phyloP scores from a whole-genome alignment of 2,329 filamentous ascomycete species.

The Cordyceps fumosorosea region DNA sequence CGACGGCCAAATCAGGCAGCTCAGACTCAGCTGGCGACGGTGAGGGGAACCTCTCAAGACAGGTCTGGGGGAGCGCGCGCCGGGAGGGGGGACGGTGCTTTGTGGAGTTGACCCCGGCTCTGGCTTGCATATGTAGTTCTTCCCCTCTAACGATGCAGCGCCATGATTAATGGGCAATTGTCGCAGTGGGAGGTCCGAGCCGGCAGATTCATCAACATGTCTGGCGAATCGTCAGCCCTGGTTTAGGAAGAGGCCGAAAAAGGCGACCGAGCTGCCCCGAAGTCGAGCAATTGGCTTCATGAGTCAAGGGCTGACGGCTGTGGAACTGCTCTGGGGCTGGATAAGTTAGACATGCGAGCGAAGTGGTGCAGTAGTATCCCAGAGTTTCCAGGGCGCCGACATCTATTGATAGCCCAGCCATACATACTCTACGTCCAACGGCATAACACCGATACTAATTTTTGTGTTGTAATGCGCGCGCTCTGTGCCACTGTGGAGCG shows the following conservation, averaged over 20 bases:
- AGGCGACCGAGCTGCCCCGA: background rate
- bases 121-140: background rate
- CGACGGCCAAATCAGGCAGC: background rate
- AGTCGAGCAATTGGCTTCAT: background rate
- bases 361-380: background rate
- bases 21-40: background rate
- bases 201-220: background rate
- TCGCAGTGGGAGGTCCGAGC: background rate
- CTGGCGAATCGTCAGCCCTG: background rate
- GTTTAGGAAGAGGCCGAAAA: background rate
- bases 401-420: too few species aligned
- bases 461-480: background rate
- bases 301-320: background rate
- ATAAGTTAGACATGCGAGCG: background rate
- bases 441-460: background rate
- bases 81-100: background rate
- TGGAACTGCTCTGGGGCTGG: too few species aligned
- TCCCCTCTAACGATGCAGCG: background rate
- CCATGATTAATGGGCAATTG: background rate
- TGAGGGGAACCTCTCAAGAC: background rate
- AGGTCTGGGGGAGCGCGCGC: background rate
- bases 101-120: constrained; percentile 1
- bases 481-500: background rate
- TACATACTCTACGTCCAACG: too few species aligned
- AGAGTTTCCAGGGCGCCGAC: too few species aligned